phyloP scores from a whole-genome alignment of 2,329 filamentous ascomycete genomes.

The Talaromyces pinophilus region DNA sequence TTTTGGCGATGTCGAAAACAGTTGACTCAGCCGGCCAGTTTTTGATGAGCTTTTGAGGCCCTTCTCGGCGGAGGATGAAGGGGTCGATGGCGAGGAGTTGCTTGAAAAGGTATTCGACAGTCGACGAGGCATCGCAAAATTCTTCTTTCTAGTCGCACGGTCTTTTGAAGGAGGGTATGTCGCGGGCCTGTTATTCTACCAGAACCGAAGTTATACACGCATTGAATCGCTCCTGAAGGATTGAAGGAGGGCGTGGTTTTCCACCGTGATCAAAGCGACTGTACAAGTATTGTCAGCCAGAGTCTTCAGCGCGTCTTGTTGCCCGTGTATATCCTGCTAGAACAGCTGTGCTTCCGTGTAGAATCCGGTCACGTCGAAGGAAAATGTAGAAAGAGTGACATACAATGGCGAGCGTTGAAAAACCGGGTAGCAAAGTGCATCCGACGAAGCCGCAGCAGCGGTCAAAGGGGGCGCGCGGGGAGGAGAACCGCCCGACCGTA shows the following conservation, averaged over 20 bases:
- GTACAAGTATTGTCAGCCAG: background rate
- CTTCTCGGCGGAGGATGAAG: conserved; percentile 54
- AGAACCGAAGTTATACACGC: background rate
- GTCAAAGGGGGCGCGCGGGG: conserved; percentile 22
- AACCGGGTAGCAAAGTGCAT: conserved; percentile 13
- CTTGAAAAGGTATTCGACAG: conserved; percentile 60
- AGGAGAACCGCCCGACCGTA: conserved; percentile 14
- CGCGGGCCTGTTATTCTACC: background rate
- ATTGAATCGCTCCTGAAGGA: conserved; percentile 1
- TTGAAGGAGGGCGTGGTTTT: conserved; percentile 2
- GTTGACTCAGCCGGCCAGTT: conserved; percentile 74
- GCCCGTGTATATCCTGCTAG: background rate
- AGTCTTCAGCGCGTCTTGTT: background rate
- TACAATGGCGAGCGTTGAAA: conserved; percentile 11
- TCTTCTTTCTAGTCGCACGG: background rate
- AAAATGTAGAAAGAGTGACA: background rate
- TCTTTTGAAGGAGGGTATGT: background rate
- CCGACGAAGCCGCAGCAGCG: conserved; percentile 21
- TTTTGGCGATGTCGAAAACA: conserved; percentile 81
- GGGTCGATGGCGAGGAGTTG: conserved; percentile 41
- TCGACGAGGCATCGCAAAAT: conserved; percentile 63
- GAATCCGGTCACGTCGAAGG: background rate
- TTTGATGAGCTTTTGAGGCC: conserved; percentile 58
- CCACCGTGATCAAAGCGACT: background rate
- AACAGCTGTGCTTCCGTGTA: background rate